Percentiles rank a stretch among this genome's conserved stretches.
Conservation (phyloP, 1,139 yeast genomes). For the Pichia sp. region DNA sequence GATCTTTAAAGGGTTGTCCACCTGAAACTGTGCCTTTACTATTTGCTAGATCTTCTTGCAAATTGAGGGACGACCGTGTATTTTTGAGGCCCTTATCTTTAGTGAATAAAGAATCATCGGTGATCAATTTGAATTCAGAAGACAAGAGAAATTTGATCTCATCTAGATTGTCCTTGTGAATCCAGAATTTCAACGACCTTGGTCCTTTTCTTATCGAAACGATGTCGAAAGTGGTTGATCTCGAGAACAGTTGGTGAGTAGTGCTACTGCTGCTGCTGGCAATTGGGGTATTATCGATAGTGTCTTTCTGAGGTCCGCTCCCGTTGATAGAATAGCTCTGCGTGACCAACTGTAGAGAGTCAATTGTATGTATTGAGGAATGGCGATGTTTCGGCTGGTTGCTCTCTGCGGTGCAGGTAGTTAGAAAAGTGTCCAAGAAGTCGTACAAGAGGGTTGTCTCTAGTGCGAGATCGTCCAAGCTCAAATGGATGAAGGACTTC, state of each 20-base stretch:
- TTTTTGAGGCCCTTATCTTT: constrained; percentile 23
- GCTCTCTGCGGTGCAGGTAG: neutral
- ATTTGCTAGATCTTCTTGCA: constrained; percentile 7
- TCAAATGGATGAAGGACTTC: constrained; percentile 59
- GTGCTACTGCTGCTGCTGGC: neutral
- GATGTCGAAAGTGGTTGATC: constrained; percentile 34
- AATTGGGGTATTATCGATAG: neutral
- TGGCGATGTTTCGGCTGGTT: constrained; percentile 15
- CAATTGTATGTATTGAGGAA: constrained; percentile 34
- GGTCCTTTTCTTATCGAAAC: constrained; percentile 33
- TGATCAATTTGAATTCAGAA: constrained; percentile 30
- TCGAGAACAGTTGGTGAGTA: constrained; percentile 18
- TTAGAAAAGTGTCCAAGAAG: constrained; percentile 34
- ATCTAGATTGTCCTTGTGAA: constrained; percentile 42
- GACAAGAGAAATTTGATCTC: constrained; percentile 39
- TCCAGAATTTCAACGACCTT: constrained; percentile 35
- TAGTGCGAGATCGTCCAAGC: constrained; percentile 58
- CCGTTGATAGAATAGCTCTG: constrained; percentile 6
- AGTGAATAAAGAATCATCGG: constrained; percentile 27
- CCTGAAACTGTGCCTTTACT: neutral
- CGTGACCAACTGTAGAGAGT: constrained; percentile 33
- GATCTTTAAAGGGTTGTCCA: neutral
- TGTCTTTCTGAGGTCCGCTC: neutral
- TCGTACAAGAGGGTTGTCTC: constrained; percentile 60
- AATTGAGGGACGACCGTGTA: constrained; percentile 26